Evolutionary conservation across 805 yeast species (phyloP), one percentile per base, ranked within the genome.

Genomic region (Komagataella populi): DNA sequence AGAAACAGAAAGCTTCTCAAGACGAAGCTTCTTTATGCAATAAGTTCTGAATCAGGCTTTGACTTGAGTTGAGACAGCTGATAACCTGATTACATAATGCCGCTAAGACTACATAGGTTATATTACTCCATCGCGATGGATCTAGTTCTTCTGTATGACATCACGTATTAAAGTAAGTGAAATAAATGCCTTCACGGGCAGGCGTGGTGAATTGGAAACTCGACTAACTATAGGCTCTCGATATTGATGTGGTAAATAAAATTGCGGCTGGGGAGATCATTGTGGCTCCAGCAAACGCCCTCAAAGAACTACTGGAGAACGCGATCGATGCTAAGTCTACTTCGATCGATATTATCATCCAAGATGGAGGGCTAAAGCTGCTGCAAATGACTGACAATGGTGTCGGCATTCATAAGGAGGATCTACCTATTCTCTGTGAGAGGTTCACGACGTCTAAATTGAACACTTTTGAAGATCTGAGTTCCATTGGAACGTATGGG

Each of bases 221-320:
- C 10, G 3, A 17, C 49, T 20, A 22, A 23, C 22, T 16, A 24
- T 36, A 51, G 52, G 50, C 52, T 14, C 73, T 91, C 22, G 93
- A 84, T 47, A 69, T 69, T 14, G 63, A 78, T 2, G 97, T 90
- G 18, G 86, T 93, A 49, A 90, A 89, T 63, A 78, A 83, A 55
- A 93, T 93, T 23, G 99, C 99, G 0, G 99, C 99, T 1, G 99
- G 99, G 0, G 98, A 93, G 68, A 87, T 93, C 66, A 87, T 93
- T 52, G 77, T 90, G 23, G 91, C 90, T 4, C 98, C 99, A 0
- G 85, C 91, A 4, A 93, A 91, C 63, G 99, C 99, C 0, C 69
- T 93, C 46, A 93, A 93, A 62, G 99, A 93, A 64, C 70, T 93
- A 70, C 69, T 93, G 54, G 99, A 93, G 67, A 93, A 93, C 70